Evolutionary conservation across 2,329 filamentous ascomycete genomes (phyloP).

Genomic region (Sclerotinia subarctica): DNA sequence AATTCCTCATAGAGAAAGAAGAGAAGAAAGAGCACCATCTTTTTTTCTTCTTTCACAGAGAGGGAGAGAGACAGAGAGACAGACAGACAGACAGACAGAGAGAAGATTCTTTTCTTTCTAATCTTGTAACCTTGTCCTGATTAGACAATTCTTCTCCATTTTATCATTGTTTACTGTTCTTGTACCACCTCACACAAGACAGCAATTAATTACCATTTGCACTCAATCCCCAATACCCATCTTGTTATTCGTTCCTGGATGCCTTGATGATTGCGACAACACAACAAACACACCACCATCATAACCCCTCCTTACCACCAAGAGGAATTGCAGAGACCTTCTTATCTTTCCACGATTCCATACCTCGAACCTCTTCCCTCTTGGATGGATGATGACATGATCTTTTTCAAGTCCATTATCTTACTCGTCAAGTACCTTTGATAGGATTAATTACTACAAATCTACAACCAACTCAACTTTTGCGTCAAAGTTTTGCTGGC

Average conservation of each 20-base stretch:
- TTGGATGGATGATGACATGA: background rate
- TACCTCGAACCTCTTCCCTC: no score
- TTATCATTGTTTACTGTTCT: background rate
- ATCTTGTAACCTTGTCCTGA: background rate
- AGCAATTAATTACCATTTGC: background rate
- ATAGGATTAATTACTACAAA: background rate
- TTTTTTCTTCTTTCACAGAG: background rate
- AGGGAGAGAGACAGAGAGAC: no score
- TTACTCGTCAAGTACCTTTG: background rate
- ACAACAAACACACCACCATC: slow-evolving; percentile 2
- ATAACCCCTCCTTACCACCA: background rate
- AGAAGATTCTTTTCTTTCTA: background rate
- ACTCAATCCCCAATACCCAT: background rate
- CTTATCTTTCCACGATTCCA: background rate
- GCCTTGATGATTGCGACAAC: background rate
- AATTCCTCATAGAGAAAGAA: background rate
- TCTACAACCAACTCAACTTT: background rate
- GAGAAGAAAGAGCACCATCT: background rate
- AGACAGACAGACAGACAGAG: no score
- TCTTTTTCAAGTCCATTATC: background rate
- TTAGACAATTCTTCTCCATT: background rate
- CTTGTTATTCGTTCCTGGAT: background rate
- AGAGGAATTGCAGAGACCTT: background rate
- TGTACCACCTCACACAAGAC: background rate
- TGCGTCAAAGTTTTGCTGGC: slow-evolving; percentile 11